These are phyloP conservation scores for Reticulascus tulasneorum DNA, from an alignment of 2,329 filamentous ascomycete species.

Conservation along the genomic window DNA sequence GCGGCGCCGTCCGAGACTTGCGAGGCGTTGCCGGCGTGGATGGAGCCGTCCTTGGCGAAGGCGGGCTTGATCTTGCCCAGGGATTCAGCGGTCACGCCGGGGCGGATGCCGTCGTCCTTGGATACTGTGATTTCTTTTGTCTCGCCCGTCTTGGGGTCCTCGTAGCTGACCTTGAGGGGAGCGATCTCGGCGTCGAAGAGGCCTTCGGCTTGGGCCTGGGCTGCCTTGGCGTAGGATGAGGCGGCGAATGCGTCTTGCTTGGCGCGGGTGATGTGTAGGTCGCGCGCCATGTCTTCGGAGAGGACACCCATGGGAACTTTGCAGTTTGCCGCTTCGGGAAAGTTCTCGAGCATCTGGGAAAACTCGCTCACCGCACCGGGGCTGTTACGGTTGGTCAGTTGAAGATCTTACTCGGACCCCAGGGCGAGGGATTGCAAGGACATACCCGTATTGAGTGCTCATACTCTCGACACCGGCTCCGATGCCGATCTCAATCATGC, in stretches of 20 bases:
- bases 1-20: constrained; percentile 96
- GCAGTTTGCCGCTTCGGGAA: constrained; percentile 86
- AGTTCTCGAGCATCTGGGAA: constrained; percentile 78
- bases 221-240: constrained; percentile 85
- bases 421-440: constrained; percentile 8
- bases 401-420: not conserved
- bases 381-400: constrained; percentile 31
- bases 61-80: constrained; percentile 88
- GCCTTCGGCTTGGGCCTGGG: constrained; percentile 79
- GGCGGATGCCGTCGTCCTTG: constrained; percentile 82
- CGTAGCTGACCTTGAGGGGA: constrained; percentile 80
- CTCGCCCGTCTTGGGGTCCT: constrained; percentile 87
- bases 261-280: constrained; percentile 65
- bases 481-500: constrained; percentile 94
- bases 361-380: constrained; percentile 88
- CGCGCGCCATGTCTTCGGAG: constrained; percentile 92
- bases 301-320: constrained; percentile 95
- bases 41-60: constrained; percentile 86
- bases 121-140: constrained; percentile 77
- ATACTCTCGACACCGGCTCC: constrained; percentile 97
- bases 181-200: constrained; percentile 90
- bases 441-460: constrained; percentile 83
- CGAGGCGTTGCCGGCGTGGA: constrained; percentile 93
- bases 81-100: constrained; percentile 80
- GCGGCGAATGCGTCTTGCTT: constrained; percentile 92